A percentile compares a stretch with the other conserved stretches of the same genome.
These are phyloP conservation scores for Nitzschia sp. DNA, from an alignment of 108 stramenopile species.

Conservation along the genomic window DNA sequence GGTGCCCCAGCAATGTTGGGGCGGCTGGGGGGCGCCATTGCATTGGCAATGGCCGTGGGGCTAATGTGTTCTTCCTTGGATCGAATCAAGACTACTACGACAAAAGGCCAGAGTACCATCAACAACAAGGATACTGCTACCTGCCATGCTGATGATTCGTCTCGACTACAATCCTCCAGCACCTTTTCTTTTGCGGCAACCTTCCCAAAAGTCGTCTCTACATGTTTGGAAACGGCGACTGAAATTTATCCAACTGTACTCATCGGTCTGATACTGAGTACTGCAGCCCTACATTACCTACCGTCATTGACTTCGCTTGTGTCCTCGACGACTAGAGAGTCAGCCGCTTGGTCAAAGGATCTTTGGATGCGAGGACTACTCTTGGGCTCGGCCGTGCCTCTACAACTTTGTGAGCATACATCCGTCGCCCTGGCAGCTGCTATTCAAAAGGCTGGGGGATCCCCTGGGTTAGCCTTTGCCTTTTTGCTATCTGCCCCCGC, in stretches of 20 bases:
- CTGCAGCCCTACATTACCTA: constrained; percentile 25
- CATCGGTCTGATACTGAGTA: constrained; percentile 23
- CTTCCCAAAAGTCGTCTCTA: background rate
- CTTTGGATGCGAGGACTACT: constrained; percentile 4
- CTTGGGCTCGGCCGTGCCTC: constrained; percentile 29
- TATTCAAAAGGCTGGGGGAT: constrained; percentile 35
- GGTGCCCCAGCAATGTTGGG: constrained; percentile 31
- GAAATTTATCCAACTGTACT: constrained; percentile 34
- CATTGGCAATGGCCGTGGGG: constrained; percentile 28
- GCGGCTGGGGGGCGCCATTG: constrained; percentile 27
- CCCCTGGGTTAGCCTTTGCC: constrained; percentile 37
- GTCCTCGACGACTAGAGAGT: background rate
- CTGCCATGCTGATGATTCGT: background rate
- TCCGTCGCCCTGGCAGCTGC: constrained; percentile 33
- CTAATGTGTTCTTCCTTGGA: constrained; percentile 5
- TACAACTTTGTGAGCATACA: constrained; percentile 45
- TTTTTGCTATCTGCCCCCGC: constrained; percentile 41
- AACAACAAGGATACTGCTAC: background rate
- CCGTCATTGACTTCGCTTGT: constrained; percentile 1
- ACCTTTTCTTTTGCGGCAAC: constrained; percentile 1
- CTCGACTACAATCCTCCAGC: background rate
- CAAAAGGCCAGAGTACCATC: constrained; percentile 1
- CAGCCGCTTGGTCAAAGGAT: background rate
- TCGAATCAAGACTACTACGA: too few relatives aligned
- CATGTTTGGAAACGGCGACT: constrained; percentile 12